These are phyloP conservation scores for Myriosclerotinia scirpicola DNA, from an alignment of 2,329 filamentous ascomycete species.

Conservation along the genomic window DNA sequence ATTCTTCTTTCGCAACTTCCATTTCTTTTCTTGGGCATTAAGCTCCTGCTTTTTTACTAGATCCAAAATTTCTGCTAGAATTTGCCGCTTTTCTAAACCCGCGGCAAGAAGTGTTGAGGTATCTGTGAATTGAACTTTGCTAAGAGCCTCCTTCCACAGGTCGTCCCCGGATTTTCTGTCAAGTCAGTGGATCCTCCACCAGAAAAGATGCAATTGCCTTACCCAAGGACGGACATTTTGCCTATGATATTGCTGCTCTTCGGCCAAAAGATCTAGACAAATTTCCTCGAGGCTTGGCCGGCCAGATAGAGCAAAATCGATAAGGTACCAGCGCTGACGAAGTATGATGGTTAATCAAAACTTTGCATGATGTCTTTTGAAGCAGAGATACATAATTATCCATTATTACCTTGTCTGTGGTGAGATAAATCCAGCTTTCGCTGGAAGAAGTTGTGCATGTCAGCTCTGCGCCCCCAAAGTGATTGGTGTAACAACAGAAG, in stretches of 20 bases:
- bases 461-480: neutral
- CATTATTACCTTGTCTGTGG: neutral
- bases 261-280: neutral
- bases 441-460: neutral
- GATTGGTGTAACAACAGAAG: neutral
- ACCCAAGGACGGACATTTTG: neutral
- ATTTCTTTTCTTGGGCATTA: neutral
- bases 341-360: neutral
- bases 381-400: no score
- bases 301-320: neutral
- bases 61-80: neutral
- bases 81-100: neutral
- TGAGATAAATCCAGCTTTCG: neutral
- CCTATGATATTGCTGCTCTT: neutral
- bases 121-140: neutral
- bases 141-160: constrained; percentile 2
- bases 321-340: neutral
- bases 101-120: neutral
- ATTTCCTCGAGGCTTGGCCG: neutral
- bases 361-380: neutral
- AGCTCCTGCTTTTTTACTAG: neutral
- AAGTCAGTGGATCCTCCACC: neutral
- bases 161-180: neutral
- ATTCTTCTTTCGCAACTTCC: constrained; percentile 5
- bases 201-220: neutral